Evolutionary conservation across 1,139 yeast species (phyloP).

Genomic region (Wickerhamomyces sp.): DNA sequence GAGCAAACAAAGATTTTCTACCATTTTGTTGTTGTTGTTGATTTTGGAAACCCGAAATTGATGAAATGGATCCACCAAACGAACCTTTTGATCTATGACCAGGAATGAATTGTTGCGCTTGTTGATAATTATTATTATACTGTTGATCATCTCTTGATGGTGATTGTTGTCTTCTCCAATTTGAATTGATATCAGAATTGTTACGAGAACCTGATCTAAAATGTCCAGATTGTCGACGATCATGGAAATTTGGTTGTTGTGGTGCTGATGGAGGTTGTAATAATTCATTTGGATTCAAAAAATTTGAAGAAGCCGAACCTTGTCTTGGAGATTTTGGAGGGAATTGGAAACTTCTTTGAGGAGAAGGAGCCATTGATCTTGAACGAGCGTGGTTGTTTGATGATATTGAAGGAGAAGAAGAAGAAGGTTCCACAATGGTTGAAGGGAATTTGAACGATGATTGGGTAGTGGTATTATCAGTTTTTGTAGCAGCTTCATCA

Average conservation of each 20-base stretch:
- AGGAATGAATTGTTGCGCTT: constrained; percentile 49
- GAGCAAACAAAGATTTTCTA: constrained; percentile 90
- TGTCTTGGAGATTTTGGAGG: constrained; percentile 32
- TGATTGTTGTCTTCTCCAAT: constrained; percentile 51
- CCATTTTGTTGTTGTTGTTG: constrained; percentile 26
- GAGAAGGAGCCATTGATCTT: constrained; percentile 31
- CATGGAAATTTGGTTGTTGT: constrained; percentile 29
- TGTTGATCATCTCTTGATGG: constrained; percentile 26
- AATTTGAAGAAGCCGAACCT: constrained; percentile 3
- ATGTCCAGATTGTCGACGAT: constrained; percentile 47
- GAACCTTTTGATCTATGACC: constrained; percentile 78
- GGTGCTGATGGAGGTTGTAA: constrained; percentile 16
- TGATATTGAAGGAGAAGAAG: constrained; percentile 16
- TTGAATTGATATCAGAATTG: constrained; percentile 42
- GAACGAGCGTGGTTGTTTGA: constrained; percentile 23
- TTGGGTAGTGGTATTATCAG: constrained; percentile 20
- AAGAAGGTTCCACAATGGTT: constrained; percentile 31
- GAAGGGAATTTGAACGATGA: constrained; percentile 52
- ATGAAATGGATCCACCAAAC: constrained; percentile 55
- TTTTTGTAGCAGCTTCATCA: constrained; percentile 2
- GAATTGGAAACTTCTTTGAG: constrained; percentile 36
- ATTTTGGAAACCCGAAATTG: constrained; percentile 20
- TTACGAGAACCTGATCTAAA: constrained; percentile 49
- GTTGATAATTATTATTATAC: neutral
- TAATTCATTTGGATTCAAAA: constrained; percentile 10